phyloP scores from a whole-genome alignment of 2,329 filamentous ascomycete species.

The Beauveria sp. region DNA sequence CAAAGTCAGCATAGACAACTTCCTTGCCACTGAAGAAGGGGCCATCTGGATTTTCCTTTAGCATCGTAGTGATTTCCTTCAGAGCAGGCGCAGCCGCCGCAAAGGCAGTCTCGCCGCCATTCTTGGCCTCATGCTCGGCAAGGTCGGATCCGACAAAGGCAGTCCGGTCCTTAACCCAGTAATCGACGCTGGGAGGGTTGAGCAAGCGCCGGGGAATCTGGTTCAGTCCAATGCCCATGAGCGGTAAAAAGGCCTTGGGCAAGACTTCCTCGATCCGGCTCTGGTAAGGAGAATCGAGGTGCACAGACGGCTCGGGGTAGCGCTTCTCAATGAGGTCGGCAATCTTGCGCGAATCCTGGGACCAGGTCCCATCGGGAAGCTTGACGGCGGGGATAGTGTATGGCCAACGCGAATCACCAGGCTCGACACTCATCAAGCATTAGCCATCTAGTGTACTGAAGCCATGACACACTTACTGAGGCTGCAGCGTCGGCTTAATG shows the following conservation, averaged over 20 bases:
- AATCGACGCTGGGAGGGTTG: conserved; percentile 39
- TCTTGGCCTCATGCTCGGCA: conserved; percentile 36
- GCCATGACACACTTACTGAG: conserved; percentile 34
- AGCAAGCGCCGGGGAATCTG: conserved; percentile 44
- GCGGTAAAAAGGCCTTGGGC: conserved; percentile 24
- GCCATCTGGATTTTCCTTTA: conserved; percentile 49
- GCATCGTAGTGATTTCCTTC: conserved; percentile 31
- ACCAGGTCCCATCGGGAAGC: conserved; percentile 47
- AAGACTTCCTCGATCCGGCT: conserved; percentile 36
- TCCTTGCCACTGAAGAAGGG: conserved; percentile 54
- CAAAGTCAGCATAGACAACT: conserved; percentile 50
- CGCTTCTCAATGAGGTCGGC: conserved; percentile 48
- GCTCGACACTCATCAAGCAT: not conserved
- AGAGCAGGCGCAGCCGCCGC: conserved; percentile 30
- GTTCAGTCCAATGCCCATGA: conserved; percentile 38
- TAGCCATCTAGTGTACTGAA: not conserved
- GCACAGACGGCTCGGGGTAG: conserved; percentile 50
- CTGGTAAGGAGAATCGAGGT: conserved; percentile 46
- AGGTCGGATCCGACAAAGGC: conserved; percentile 44
- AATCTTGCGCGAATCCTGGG: conserved; percentile 60
- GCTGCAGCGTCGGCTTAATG: conserved; percentile 46
- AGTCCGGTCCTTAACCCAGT: conserved; percentile 48
- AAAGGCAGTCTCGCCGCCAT: conserved; percentile 45
- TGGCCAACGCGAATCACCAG: conserved; percentile 7
- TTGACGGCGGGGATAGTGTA: conserved; percentile 51